These are phyloP conservation scores for Lentinula sp. DNA, from an alignment of 768 basidiomycete species.

Conservation along the genomic window DNA sequence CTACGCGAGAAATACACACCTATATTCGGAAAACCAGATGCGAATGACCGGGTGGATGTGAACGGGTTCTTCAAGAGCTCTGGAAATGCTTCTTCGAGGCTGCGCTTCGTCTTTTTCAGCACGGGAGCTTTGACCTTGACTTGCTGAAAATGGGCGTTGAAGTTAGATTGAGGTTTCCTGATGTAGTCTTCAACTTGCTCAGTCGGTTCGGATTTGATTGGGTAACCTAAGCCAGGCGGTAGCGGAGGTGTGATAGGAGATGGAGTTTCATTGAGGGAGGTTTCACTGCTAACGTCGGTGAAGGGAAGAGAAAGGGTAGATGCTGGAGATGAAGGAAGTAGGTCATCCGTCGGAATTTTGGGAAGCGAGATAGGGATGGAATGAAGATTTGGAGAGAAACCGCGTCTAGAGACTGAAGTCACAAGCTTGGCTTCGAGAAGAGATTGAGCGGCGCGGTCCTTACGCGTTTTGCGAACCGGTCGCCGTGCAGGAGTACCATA, in stretches of 20 bases:
- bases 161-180: background rate
- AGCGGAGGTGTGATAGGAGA: background rate
- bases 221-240: background rate
- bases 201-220: background rate
- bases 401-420: background rate
- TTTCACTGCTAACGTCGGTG: background rate
- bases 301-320: background rate
- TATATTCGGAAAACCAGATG: background rate
- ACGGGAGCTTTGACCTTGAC: background rate
- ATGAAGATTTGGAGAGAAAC: background rate
- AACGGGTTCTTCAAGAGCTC: background rate
- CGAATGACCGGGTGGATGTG: background rate
- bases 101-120: background rate
- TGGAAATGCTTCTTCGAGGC: conserved; percentile 4
- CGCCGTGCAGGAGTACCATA: conserved; percentile 5
- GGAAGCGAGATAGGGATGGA: conserved; percentile 2
- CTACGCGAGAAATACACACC: background rate
- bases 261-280: background rate
- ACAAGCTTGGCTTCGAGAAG: background rate
- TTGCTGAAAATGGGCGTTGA: background rate
- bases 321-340: background rate
- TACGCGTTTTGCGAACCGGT: conserved; percentile 2
- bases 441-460: background rate
- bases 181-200: background rate
- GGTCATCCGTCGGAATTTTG: background rate